Conservation (phyloP, 345 rosid genomes). For the Balakata baccata region DNA sequence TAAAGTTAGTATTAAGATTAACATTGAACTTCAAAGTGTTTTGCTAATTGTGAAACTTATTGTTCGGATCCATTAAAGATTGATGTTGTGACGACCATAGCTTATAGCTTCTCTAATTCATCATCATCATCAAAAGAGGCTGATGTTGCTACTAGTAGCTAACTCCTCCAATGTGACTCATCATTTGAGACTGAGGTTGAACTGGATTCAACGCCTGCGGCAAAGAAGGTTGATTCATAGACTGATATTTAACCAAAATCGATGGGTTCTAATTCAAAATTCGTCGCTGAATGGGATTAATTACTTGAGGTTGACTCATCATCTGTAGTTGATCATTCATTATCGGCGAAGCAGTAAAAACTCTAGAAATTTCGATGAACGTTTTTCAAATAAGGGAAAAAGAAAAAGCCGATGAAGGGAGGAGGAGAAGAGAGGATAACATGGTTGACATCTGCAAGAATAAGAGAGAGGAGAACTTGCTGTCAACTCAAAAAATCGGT, state of each 20-base stretch:
- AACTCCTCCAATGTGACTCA: slow-evolving; percentile 31
- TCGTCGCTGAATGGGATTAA: slow-evolving; percentile 39
- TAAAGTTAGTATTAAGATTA: slow-evolving; percentile 12
- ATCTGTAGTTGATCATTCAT: slow-evolving; percentile 38
- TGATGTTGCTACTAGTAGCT: slow-evolving; percentile 22
- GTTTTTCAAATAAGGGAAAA: neutral
- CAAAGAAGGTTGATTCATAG: slow-evolving; percentile 38
- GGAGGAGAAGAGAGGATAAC: too few species aligned
- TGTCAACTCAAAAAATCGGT: too few species aligned
- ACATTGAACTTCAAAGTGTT: slow-evolving; percentile 21
- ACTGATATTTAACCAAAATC: slow-evolving; percentile 37
- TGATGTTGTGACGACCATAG: slow-evolving; percentile 27
- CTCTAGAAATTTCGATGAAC: neutral
- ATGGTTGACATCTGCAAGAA: too few species aligned
- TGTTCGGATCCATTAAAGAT: slow-evolving; percentile 25
- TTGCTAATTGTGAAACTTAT: slow-evolving; percentile 34
- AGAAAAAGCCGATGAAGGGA: too few species aligned
- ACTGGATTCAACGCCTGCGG: slow-evolving; percentile 19
- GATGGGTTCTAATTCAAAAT: slow-evolving; percentile 42
- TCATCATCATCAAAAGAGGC: slow-evolving; percentile 49
- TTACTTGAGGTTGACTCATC: slow-evolving; percentile 40
- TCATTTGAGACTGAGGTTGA: slow-evolving; percentile 29
- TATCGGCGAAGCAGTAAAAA: slow-evolving; percentile 35
- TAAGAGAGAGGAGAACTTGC: too few species aligned
- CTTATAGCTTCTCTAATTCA: slow-evolving; percentile 47